phyloP scores from a whole-genome alignment of 257 asterid species.

The Echium plantagineum region DNA sequence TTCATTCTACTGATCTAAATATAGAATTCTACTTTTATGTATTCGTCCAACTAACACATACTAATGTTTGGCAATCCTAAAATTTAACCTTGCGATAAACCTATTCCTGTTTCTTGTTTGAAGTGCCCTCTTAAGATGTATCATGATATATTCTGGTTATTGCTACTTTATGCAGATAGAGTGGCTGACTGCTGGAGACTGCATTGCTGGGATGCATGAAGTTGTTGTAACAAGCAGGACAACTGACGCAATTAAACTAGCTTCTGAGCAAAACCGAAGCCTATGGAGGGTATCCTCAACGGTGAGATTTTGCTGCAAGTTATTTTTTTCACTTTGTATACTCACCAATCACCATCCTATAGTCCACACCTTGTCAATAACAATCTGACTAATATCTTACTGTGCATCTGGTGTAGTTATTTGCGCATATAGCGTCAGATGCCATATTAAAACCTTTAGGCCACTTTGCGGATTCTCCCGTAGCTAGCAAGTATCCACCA shows the following conservation, averaged over 20 bases:
- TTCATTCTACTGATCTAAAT: not conserved
- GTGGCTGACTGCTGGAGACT: constrained; percentile 97
- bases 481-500: constrained; percentile 62
- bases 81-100: too few species aligned
- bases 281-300: constrained; percentile 98
- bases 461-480: constrained; percentile 59
- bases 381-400: constrained; percentile 1
- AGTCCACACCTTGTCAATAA: not conserved
- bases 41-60: not conserved
- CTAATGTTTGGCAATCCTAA: not conserved
- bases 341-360: not conserved
- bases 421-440: constrained; percentile 93
- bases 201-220: constrained; percentile 99
- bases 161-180: constrained; percentile 53
- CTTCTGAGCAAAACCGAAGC: constrained; percentile 62
- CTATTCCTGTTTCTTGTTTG: not conserved
- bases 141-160: not conserved
- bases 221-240: constrained; percentile 84
- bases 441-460: constrained; percentile 76
- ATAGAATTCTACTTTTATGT: too few species aligned
- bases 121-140: constrained; percentile 1
- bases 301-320: constrained; percentile 28
- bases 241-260: constrained; percentile 51
- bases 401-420: constrained; percentile 38
- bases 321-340: not conserved